Base-by-base conservation (phyloP, 768 basidiomycete species). In the Leccinum longicurvipes region DNA sequence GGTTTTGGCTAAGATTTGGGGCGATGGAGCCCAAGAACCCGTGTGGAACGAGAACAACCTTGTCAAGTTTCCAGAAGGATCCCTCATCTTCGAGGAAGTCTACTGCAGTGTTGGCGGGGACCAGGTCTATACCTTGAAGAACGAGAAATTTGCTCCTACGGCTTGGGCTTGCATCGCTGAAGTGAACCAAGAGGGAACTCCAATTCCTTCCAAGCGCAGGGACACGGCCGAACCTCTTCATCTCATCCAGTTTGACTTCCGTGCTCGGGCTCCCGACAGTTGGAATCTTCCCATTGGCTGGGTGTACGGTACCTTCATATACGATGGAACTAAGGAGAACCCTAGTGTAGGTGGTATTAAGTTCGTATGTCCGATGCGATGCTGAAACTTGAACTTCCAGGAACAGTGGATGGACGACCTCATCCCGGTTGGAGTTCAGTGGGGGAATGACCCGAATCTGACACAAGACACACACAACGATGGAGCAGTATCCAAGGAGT, bases 391-490 rank as follows among this genome's bases (percentile, higher is more conserved):
- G 15, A 39, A 3, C n/a, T 17, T 27, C 21, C n/a, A 44, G 50
- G 24, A 6, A 4, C 19, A 19, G 4, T 17, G 21, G 50, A 34
- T 41, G 50, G 4, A 45, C 10, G 25, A 34, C 24, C 41, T 55
- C 31, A 15, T 51, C 17, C 54, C 41, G 14, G 9, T 52, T 44
- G 54, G 54, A 32, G 3, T 51, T 42, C 39, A 55, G 29, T 55
- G 50, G 54, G 54, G 54, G 3, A 55, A 55, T 21, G 50, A 55
- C 28, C 39, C 23, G 19, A 32, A 2, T 19, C 24, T 52, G 29
- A 31, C 24, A 19, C 49, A 55, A 25, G 6, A 19, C 5, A n/a
- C 11, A 19, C 24, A 51, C 9, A n/a, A 51, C 9, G 7, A 29
- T 1, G 50, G 50, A 21, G 25, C 19, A 3, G 3, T 25, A 3